Evolutionary conservation across 176 grass and related monocot species (phyloP).

Genomic region (Saccharum spontaneum): DNA sequence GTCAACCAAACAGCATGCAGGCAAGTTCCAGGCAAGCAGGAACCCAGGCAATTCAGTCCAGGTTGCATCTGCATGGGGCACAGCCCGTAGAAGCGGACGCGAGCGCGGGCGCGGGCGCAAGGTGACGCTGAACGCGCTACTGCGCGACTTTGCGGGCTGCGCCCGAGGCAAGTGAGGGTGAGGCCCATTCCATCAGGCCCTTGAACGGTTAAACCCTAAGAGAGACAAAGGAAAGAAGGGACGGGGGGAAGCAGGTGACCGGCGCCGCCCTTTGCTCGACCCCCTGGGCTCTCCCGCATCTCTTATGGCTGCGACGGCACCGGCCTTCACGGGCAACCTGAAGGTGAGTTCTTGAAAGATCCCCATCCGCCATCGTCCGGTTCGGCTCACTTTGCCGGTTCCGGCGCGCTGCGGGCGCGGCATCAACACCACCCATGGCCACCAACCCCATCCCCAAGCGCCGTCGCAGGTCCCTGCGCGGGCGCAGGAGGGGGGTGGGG

Average conservation of each 20-base stretch:
- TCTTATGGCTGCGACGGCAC: conserved; percentile 43
- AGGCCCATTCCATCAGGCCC: background rate
- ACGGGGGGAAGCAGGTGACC: background rate
- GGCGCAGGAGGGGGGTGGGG: background rate
- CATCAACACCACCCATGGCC: background rate
- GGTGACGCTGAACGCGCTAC: no score
- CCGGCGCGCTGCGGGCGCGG: background rate
- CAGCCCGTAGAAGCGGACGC: no score
- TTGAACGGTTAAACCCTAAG: background rate
- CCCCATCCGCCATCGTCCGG: background rate
- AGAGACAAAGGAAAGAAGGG: background rate
- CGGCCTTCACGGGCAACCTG: conserved; percentile 59
- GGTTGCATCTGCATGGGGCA: no score
- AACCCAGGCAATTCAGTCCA: no score
- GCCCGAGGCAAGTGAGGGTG: background rate
- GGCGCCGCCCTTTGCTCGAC: background rate
- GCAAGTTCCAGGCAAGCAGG: no score
- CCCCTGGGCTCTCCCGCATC: background rate
- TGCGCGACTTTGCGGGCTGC: no score
- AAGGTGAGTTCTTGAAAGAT: conserved; percentile 34
- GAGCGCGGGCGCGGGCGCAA: no score
- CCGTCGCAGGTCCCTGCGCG: background rate
- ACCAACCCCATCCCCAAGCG: background rate
- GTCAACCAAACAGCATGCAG: no score
- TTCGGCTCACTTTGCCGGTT: background rate